These are phyloP conservation scores for Mariannaea sp. DNA, from an alignment of 2,329 filamentous ascomycete species.

Conservation along the genomic window DNA sequence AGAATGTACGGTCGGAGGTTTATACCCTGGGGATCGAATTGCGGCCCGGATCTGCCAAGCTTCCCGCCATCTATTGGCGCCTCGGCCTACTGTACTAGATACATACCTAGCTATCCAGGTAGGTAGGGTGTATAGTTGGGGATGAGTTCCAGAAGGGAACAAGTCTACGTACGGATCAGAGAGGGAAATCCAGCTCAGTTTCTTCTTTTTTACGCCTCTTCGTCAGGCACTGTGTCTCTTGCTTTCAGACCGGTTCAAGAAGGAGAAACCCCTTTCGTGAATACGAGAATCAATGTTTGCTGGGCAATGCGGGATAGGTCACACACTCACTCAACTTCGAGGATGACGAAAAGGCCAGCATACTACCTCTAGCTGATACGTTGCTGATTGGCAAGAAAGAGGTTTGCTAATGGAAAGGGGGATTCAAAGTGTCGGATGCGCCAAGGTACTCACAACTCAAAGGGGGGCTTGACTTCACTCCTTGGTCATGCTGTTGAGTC, in stretches of 20 bases:
- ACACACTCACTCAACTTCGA: background rate
- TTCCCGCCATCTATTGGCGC: conserved; percentile 9
- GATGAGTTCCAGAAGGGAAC: too few relatives aligned
- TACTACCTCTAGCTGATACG: background rate
- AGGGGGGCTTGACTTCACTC: too few relatives aligned
- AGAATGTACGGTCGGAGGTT: conserved; percentile 29
- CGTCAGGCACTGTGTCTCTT: too few relatives aligned
- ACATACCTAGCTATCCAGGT: background rate
- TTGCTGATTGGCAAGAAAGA: background rate
- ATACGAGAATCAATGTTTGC: background rate
- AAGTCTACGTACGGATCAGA: background rate
- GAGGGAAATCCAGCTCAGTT: too few relatives aligned
- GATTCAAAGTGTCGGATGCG: background rate
- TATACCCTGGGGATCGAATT: conserved; percentile 25
- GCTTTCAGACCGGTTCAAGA: too few relatives aligned
- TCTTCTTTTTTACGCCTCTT: too few relatives aligned
- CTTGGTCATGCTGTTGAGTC: background rate
- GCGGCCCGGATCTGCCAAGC: conserved; percentile 16
- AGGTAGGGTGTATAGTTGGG: background rate
- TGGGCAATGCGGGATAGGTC: background rate
- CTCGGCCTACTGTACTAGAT: too few relatives aligned
- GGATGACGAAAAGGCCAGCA: background rate
- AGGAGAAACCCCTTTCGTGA: too few relatives aligned
- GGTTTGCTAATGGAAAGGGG: too few relatives aligned
- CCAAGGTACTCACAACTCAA: background rate